phyloP scores from a whole-genome alignment of 2,329 filamentous ascomycete species.

The Trichoderma sp. region DNA sequence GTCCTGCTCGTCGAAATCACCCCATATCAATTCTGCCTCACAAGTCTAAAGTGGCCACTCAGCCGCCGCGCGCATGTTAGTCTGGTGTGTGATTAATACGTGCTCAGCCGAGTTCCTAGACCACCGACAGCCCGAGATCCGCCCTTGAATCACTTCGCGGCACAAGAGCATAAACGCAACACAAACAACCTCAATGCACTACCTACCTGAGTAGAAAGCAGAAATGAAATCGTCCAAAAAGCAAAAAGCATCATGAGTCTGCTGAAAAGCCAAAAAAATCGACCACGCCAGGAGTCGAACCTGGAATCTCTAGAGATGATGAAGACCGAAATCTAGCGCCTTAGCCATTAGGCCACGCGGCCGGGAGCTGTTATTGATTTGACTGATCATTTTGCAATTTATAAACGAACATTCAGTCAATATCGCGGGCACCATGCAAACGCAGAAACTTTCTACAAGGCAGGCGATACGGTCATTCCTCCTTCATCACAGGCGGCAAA shows the following conservation, averaged over 20 bases:
- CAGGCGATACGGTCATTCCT: too few relatives aligned
- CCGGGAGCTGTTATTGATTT: slow-evolving; percentile 17
- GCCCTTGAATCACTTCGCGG: background rate
- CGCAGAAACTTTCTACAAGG: too few relatives aligned
- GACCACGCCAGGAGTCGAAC: slow-evolving; percentile 43
- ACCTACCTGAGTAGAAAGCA: too few relatives aligned
- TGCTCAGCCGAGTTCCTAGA: slow-evolving; percentile 17
- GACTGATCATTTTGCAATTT: too few relatives aligned
- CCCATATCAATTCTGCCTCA: background rate
- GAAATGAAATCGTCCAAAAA: background rate
- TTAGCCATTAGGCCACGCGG: slow-evolving; percentile 43
- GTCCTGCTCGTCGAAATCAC: background rate
- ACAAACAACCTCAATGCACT: background rate
- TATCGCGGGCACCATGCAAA: too few relatives aligned
- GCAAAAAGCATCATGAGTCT: background rate
- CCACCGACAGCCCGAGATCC: slow-evolving; percentile 20
- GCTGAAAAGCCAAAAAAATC: slow-evolving; percentile 24
- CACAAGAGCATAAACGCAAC: background rate
- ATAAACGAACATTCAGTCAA: too few relatives aligned
- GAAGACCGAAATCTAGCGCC: slow-evolving; percentile 40
- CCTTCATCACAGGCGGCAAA: too few relatives aligned
- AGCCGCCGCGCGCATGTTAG: slow-evolving; percentile 5
- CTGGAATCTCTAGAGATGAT: slow-evolving; percentile 40
- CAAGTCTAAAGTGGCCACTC: background rate
- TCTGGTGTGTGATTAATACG: background rate